These are phyloP conservation scores for Umbelopsis sp. DNA, from an alignment of 371 early-diverging fungal genomes.

Conservation along the genomic window DNA sequence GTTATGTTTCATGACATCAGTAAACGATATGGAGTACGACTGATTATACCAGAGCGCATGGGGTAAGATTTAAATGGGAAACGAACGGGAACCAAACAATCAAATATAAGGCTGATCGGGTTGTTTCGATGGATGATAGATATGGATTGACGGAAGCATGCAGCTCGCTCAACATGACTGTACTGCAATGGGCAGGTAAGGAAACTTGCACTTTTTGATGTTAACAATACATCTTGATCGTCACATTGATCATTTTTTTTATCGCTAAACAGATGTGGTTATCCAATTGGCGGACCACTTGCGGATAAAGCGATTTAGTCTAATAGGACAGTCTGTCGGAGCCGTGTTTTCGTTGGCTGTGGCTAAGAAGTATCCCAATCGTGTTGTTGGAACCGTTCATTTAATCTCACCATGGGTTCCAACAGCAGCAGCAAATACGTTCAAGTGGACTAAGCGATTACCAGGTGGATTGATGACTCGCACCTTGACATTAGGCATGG, in stretches of 20 bases:
- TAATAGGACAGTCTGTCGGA: constrained; percentile 57
- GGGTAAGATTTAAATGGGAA: constrained; percentile 34
- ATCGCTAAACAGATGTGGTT: constrained; percentile 35
- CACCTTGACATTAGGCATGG: constrained; percentile 47
- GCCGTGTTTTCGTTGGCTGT: constrained; percentile 50
- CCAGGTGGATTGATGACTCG: constrained; percentile 48
- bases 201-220: background rate
- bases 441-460: constrained; percentile 52
- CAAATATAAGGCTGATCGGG: background rate
- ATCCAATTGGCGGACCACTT: constrained; percentile 47
- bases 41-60: constrained; percentile 58
- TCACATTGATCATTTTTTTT: background rate
- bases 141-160: constrained; percentile 54
- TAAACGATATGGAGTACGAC: constrained; percentile 33
- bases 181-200: constrained; percentile 52
- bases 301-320: constrained; percentile 34
- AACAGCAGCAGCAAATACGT: constrained; percentile 51
- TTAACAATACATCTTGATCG: background rate
- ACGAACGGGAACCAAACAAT: background rate
- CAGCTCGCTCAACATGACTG: constrained; percentile 40
- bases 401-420: constrained; percentile 60
- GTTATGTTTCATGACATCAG: constrained; percentile 57
- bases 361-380: constrained; percentile 38
- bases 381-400: constrained; percentile 44
- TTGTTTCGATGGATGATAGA: constrained; percentile 21